Evolutionary conservation across 2,329 filamentous ascomycete species (phyloP), one percentile per base, ranked within the genome.

Genomic region (Huntiella moniliformis): DNA sequence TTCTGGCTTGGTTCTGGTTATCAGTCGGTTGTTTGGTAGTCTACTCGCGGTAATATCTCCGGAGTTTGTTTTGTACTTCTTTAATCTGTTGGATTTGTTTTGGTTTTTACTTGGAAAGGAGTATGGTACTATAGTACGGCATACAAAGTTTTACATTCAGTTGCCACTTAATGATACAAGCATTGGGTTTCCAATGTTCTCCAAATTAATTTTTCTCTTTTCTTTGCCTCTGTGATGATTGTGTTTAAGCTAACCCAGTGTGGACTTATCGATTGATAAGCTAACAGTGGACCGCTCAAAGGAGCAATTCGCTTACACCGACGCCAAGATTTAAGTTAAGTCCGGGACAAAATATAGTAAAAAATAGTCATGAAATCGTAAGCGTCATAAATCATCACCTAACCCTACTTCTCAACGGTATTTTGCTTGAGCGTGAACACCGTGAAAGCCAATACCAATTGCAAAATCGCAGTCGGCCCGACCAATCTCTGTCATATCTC

Each of bases 391-490:
- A 38, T 11, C 18, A 15, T 18, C 35, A n/a, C 6, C 7, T 17
- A 7, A 38, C 12, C 37, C 37, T 17, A 38, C 15, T 17, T 15
- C 15, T 11, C 15, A 16, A 17, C 15, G 32, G 31, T 41, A 41
- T 11, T 12, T 41, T 8, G 39, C 39, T n/a, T 41, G 31, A 13
- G 59, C 51, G 50, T 77, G 72, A 11, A 66, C 55, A 0, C 79
- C 79, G 57, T 83, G 79, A 51, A 84, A 79, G 0, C 77, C 77
- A 50, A 82, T 62, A 0, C 63, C 69, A 49, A 83, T 67, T 0
- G 71, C 66, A 53, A 74, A 74, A 1, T 67, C 66, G 16, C 74
- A 67, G 52, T 78, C 72, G 3, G 79, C 79, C 38, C 76, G 66
- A 0, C 77, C 79, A 40, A 74, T 35, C 62, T 84, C 79, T 50